phyloP scores from a whole-genome alignment of 495 filamentous ascomycete species.

The Neurospora sp. region DNA sequence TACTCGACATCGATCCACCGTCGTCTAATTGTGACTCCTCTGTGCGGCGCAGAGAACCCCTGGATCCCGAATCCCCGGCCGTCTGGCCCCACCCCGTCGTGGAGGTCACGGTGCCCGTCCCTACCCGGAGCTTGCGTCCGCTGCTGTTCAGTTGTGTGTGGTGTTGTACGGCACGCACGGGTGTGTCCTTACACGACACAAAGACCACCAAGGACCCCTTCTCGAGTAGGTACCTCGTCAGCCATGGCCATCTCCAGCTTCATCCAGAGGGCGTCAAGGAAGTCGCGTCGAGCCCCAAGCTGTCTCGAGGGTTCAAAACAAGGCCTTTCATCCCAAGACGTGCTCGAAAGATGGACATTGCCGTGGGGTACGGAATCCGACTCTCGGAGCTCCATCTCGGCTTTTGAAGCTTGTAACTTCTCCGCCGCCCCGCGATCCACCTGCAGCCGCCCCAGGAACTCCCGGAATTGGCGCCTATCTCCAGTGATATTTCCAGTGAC shows the following conservation, averaged over 20 bases:
- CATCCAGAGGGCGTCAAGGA: neutral
- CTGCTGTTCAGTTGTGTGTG: neutral
- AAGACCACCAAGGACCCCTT: neutral
- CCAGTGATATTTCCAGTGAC: neutral
- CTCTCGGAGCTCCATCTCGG: neutral
- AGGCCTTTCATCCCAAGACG: neutral
- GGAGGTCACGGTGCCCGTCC: neutral
- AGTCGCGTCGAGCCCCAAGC: neutral
- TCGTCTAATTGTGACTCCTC: neutral
- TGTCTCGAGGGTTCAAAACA: neutral
- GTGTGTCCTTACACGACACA: neutral
- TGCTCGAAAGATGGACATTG: neutral
- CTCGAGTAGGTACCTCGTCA: neutral
- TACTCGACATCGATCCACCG: neutral
- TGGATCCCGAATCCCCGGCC: neutral
- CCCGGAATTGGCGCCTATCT: neutral
- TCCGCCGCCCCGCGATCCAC: constrained; percentile 4
- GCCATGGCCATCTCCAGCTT: neutral
- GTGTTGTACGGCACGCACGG: neutral
- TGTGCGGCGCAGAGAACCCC: neutral
- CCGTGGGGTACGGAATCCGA: neutral
- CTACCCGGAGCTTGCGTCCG: neutral
- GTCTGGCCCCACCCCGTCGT: neutral
- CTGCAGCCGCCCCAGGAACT: neutral
- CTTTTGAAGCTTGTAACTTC: neutral